Percentiles rank a stretch among this genome's conserved stretches.
phyloP scores from a whole-genome alignment of 768 basidiomycete genomes.

The Leccinum uliginosum region DNA sequence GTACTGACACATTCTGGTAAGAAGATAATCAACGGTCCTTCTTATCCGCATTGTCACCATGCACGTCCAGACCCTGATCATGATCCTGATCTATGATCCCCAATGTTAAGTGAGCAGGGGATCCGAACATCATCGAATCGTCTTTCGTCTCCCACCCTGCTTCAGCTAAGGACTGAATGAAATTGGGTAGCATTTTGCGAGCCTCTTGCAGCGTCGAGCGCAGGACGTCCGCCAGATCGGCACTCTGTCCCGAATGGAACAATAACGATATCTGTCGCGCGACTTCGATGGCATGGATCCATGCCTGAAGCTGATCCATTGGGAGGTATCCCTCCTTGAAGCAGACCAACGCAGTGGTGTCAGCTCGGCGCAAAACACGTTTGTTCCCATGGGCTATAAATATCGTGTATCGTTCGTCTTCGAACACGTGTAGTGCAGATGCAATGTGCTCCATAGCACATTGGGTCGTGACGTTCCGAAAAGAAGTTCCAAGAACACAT shows the following conservation, averaged over 20 bases:
- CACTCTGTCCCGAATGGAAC: neutral
- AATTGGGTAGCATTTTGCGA: constrained; percentile 13
- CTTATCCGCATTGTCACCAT: constrained; percentile 8
- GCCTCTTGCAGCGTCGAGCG: constrained; percentile 10
- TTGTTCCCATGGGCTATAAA: constrained; percentile 36
- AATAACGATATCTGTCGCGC: constrained; percentile 2
- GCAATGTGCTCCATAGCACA: constrained; percentile 14
- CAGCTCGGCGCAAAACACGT: neutral
- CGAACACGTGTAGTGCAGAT: constrained; percentile 37
- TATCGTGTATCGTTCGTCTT: constrained; percentile 46
- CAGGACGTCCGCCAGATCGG: constrained; percentile 6
- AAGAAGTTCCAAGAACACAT: constrained; percentile 48
- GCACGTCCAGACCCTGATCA: neutral
- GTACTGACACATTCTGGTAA: neutral
- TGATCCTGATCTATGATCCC: neutral
- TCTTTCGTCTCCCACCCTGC: constrained; percentile 38
- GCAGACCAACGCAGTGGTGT: constrained; percentile 36
- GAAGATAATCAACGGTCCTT: constrained; percentile 16
- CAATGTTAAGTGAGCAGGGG: constrained; percentile 22
- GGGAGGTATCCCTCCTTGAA: constrained; percentile 47
- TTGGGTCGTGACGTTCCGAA: constrained; percentile 24
- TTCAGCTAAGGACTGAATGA: constrained; percentile 14
- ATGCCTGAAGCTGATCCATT: constrained; percentile 52
- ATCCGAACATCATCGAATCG: constrained; percentile 31
- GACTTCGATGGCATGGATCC: constrained; percentile 34